A percentile compares a stretch with the other conserved stretches of the same genome.
Conservation (phyloP, 495 filamentous ascomycete species). For the Talaromyces trachyspermus region DNA sequence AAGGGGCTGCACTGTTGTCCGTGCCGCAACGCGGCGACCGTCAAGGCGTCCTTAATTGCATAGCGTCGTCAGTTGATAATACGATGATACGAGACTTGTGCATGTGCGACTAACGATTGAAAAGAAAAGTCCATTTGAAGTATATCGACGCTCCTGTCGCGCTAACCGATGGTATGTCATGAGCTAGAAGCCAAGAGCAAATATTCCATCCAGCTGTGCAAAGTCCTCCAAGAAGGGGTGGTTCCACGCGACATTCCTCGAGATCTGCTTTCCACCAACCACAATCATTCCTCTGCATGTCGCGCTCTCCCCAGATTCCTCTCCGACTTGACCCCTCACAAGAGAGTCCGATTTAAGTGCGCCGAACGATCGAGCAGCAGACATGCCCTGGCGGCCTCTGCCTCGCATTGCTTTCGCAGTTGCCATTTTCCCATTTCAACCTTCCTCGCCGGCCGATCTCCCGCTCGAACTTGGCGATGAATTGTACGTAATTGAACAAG, state of each 20-base stretch:
- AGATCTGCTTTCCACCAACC: constrained; percentile 3
- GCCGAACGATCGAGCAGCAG: constrained; percentile 14
- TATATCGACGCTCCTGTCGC: too few relatives aligned
- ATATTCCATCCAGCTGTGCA: too few relatives aligned
- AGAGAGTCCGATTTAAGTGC: neutral
- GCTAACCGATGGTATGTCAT: too few relatives aligned
- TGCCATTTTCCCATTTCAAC: constrained; percentile 85
- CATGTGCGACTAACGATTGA: too few relatives aligned
- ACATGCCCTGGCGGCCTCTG: constrained; percentile 94
- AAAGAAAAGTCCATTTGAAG: too few relatives aligned
- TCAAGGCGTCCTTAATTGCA: too few relatives aligned
- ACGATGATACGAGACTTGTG: too few relatives aligned
- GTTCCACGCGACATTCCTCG: constrained; percentile 7
- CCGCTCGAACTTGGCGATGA: constrained; percentile 96
- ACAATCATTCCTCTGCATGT: constrained; percentile 7
- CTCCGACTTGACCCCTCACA: neutral
- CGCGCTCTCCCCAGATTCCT: neutral
- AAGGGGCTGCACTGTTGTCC: too few relatives aligned
- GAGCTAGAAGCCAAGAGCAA: neutral
- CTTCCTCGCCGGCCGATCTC: constrained; percentile 82
- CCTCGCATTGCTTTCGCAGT: constrained; percentile 97
- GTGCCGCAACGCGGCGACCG: too few relatives aligned
- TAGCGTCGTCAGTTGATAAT: too few relatives aligned
- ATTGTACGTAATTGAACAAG: constrained; percentile 95
- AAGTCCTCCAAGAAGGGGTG: too few relatives aligned